A percentile compares a stretch with the other conserved stretches of the same genome.
phyloP scores from a whole-genome alignment of 306 rosid species.

The Amphicarpaea edgeworthii region DNA sequence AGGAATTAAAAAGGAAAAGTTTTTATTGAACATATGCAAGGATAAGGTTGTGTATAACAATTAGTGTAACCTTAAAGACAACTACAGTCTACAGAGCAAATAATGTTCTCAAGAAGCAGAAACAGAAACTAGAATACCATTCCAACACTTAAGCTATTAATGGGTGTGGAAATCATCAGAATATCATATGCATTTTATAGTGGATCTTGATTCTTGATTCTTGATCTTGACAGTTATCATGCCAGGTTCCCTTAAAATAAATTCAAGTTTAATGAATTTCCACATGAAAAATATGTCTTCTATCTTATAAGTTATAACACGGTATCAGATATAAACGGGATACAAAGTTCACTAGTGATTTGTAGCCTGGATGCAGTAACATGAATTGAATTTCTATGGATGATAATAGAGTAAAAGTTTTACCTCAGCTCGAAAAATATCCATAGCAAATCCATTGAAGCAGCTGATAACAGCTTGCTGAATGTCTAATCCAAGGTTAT shows the following conservation, averaged over 20 bases:
- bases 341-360: neutral
- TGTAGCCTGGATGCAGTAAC: conserved; percentile 14
- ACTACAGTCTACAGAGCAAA: neutral
- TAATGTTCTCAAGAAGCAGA: conserved; percentile 4
- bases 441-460: conserved; percentile 96
- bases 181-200: neutral
- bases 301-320: neutral
- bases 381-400: neutral
- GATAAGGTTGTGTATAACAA: neutral
- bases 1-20: too few species aligned
- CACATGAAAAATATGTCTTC: neutral
- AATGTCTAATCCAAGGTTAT: conserved; percentile 82
- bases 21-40: too few species aligned
- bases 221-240: conserved; percentile 10
- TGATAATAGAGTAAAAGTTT: conserved; percentile 42
- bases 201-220: too few species aligned
- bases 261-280: neutral
- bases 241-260: neutral
- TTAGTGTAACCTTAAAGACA: neutral
- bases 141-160: conserved; percentile 1
- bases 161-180: conserved; percentile 13
- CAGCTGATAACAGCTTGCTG: conserved; percentile 98
- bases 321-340: neutral
- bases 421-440: conserved; percentile 94
- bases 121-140: conserved; percentile 20